Evolutionary conservation across 306 rosid genomes (phyloP).

Genomic region (Cucurbita argyrosperma): DNA sequence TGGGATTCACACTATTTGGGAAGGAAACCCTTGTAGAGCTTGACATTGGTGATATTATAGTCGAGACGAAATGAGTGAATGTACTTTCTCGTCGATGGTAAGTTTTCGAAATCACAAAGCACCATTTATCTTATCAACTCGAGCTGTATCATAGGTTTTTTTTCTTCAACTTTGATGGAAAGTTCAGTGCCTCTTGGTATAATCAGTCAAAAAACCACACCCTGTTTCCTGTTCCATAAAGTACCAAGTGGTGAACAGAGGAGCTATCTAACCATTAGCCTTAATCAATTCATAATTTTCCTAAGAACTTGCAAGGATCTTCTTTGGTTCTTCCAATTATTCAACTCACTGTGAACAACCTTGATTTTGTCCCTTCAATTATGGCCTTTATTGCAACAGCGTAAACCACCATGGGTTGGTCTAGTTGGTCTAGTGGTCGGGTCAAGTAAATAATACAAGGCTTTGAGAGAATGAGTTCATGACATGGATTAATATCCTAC

Average conservation of each 20-base stretch:
- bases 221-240: no score
- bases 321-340: neutral
- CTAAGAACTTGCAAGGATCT: neutral
- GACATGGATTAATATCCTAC: no score
- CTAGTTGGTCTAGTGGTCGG: no score
- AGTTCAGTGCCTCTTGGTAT: neutral
- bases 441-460: no score
- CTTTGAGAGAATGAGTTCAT: no score
- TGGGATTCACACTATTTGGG: conserved; percentile 66
- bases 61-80: conserved; percentile 24
- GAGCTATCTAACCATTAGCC: neutral
- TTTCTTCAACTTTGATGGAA: neutral
- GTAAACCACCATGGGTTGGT: no score
- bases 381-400: neutral
- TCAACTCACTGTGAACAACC: neutral
- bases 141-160: neutral
- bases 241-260: neutral
- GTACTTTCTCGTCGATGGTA: conserved; percentile 17
- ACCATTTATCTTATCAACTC: neutral
- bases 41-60: conserved; percentile 45
- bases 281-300: neutral
- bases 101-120: neutral
- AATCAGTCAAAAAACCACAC: neutral
- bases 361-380: neutral
- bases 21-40: conserved; percentile 69